phyloP scores from a whole-genome alignment of 2,329 filamentous ascomycete species.

The Chrysoporthe austroafricana region DNA sequence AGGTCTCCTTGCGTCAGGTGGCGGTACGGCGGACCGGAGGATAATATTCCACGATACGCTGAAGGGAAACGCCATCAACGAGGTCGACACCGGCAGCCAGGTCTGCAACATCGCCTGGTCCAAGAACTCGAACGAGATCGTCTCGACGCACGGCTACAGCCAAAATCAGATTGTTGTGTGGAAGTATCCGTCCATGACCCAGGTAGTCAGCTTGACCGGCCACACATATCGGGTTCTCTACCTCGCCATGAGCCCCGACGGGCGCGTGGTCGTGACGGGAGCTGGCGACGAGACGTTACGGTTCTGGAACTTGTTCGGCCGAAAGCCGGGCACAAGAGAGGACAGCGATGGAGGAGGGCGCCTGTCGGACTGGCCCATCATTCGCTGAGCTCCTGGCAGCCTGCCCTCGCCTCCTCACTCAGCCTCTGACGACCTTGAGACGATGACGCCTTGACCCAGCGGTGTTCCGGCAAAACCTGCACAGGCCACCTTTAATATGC shows the following conservation, averaged over 20 bases:
- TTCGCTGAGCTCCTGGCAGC: slow-evolving; percentile 55
- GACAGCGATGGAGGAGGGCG: slow-evolving; percentile 64
- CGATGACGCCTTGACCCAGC: background rate
- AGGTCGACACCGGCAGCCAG: slow-evolving; percentile 95
- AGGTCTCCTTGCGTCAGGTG: slow-evolving; percentile 90
- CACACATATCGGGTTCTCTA: slow-evolving; percentile 97
- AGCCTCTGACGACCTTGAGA: background rate
- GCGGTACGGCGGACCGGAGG: slow-evolving; percentile 90
- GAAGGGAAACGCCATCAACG: slow-evolving; percentile 78
- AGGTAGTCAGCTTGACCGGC: slow-evolving; percentile 91
- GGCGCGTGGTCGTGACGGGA: slow-evolving; percentile 89
- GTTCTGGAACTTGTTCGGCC: slow-evolving; percentile 96
- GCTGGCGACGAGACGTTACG: slow-evolving; percentile 94
- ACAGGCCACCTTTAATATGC: background rate
- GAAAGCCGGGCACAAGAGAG: slow-evolving; percentile 72
- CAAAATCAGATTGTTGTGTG: slow-evolving; percentile 99
- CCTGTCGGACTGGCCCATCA: slow-evolving; percentile 81
- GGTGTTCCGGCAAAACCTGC: background rate
- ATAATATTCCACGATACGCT: slow-evolving; percentile 99
- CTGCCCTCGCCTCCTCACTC: background rate
- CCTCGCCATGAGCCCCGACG: slow-evolving; percentile 95
- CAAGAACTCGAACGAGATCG: slow-evolving; percentile 96
- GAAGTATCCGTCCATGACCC: slow-evolving; percentile 99
- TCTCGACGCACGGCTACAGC: slow-evolving; percentile 94
- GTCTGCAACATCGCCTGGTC: slow-evolving; percentile 99